Conservation (phyloP, 192 early-diverging fungal genomes). For the Chytriomyces sp. region DNA sequence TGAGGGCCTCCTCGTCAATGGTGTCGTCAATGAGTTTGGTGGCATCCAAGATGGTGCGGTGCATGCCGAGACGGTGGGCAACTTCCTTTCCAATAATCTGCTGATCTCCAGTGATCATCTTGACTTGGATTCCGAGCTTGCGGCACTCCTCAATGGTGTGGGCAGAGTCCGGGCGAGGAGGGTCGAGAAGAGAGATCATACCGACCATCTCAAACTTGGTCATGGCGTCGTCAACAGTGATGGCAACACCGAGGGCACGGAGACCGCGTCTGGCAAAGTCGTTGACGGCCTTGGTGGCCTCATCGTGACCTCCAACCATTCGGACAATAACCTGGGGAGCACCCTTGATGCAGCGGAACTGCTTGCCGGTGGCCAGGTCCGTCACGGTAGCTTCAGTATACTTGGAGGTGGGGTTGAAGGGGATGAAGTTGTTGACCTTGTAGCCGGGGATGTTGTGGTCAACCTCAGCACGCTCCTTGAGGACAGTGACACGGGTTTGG, state of each 20-base stretch:
- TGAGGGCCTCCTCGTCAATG: slow-evolving; percentile 77
- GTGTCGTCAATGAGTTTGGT: slow-evolving; percentile 73
- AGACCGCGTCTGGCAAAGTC: slow-evolving; percentile 83
- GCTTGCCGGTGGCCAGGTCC: slow-evolving; percentile 70
- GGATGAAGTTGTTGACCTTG: slow-evolving; percentile 84
- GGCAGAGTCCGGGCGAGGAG: slow-evolving; percentile 88
- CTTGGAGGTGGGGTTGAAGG: slow-evolving; percentile 89
- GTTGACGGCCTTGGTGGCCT: slow-evolving; percentile 81
- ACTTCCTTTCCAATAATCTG: slow-evolving; percentile 93
- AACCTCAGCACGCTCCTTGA: slow-evolving; percentile 61
- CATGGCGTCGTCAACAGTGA: slow-evolving; percentile 68
- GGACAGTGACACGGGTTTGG: slow-evolving; percentile 69
- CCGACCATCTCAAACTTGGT: slow-evolving; percentile 83
- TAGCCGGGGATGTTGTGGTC: slow-evolving; percentile 76
- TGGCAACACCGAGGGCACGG: slow-evolving; percentile 88
- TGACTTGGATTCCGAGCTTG: slow-evolving; percentile 83
- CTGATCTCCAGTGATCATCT: slow-evolving; percentile 98
- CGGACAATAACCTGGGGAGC: slow-evolving; percentile 89
- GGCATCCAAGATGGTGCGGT: slow-evolving; percentile 84
- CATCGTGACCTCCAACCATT: slow-evolving; percentile 65
- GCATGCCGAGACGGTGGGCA: slow-evolving; percentile 85
- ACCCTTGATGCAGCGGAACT: slow-evolving; percentile 89
- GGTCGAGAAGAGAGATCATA: slow-evolving; percentile 91
- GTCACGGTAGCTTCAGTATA: slow-evolving; percentile 85
- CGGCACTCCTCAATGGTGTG: slow-evolving; percentile 81